These are phyloP conservation scores for Xerocomus brunneocitrinus DNA, from an alignment of 768 basidiomycete genomes.

Conservation along the genomic window DNA sequence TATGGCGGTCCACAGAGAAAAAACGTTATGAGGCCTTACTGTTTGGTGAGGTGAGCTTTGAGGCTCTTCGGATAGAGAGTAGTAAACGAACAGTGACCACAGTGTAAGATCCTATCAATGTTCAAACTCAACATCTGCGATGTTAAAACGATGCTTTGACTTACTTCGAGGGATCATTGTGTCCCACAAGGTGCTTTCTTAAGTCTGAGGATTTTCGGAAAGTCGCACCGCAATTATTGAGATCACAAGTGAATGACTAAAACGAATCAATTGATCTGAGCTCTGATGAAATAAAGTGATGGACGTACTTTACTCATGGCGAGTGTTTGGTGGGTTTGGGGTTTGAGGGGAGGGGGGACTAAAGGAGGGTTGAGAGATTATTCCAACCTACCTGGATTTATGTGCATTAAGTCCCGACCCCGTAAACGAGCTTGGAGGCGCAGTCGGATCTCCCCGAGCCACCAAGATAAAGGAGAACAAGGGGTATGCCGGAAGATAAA, in stretches of 20 bases:
- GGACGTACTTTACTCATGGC: conserved; percentile 6
- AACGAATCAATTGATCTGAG: background rate
- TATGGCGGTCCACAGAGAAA: background rate
- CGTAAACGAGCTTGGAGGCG: no score
- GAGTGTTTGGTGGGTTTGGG: no score
- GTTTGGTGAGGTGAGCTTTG: background rate
- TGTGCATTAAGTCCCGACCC: background rate
- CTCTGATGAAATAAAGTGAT: background rate
- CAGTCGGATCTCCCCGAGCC: no score
- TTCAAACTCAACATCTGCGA: background rate
- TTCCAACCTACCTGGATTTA: background rate
- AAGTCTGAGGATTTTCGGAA: background rate
- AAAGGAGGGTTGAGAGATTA: no score
- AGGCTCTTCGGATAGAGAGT: background rate
- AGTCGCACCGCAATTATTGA: background rate
- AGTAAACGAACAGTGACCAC: background rate
- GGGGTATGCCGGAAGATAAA: no score
- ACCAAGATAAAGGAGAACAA: no score
- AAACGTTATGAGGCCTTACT: background rate
- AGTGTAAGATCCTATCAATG: background rate
- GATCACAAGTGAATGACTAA: background rate
- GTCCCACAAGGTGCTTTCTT: background rate
- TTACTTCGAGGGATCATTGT: background rate
- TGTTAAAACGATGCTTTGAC: background rate
- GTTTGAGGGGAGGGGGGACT: no score